Percentiles rank a stretch among this genome's conserved stretches.
These are phyloP conservation scores for Obba rivulosa DNA, from an alignment of 768 basidiomycete species.

Conservation along the genomic window DNA sequence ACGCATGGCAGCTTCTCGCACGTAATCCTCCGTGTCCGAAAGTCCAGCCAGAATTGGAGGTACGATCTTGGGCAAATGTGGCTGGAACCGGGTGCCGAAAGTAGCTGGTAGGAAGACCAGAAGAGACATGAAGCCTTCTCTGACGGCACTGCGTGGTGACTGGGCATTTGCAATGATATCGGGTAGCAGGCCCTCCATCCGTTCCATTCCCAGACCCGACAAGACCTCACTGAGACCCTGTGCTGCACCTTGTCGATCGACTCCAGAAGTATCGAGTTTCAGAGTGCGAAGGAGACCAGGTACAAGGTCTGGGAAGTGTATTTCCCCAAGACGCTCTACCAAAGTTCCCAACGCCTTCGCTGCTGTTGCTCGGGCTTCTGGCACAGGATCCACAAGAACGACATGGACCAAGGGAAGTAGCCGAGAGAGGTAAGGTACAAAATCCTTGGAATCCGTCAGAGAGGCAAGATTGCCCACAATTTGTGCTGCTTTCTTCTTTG, in stretches of 20 bases:
- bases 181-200: constrained; percentile 88
- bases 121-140: constrained; percentile 98
- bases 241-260: constrained; percentile 96
- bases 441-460: constrained; percentile 84
- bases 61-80: constrained; percentile 92
- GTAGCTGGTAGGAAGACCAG: constrained; percentile 94
- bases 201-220: constrained; percentile 95
- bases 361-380: constrained; percentile 95
- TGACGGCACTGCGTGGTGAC: constrained; percentile 83
- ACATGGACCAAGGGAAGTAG: constrained; percentile 87
- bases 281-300: constrained; percentile 83
- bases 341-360: constrained; percentile 94
- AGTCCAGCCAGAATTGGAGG: constrained; percentile 88
- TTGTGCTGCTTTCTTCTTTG: constrained; percentile 92
- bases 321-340: constrained; percentile 93
- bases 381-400: constrained; percentile 94
- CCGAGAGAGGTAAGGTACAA: constrained; percentile 88
- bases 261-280: constrained; percentile 89
- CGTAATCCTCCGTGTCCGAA: constrained; percentile 90
- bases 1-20: constrained; percentile 95
- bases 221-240: constrained; percentile 96
- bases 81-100: constrained; percentile 94
- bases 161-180: constrained; percentile 91
- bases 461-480: constrained; percentile 97
- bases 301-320: constrained; percentile 93